Conservation (phyloP, 2,329 filamentous ascomycete genomes). For the Penicillium griseofulvum region DNA sequence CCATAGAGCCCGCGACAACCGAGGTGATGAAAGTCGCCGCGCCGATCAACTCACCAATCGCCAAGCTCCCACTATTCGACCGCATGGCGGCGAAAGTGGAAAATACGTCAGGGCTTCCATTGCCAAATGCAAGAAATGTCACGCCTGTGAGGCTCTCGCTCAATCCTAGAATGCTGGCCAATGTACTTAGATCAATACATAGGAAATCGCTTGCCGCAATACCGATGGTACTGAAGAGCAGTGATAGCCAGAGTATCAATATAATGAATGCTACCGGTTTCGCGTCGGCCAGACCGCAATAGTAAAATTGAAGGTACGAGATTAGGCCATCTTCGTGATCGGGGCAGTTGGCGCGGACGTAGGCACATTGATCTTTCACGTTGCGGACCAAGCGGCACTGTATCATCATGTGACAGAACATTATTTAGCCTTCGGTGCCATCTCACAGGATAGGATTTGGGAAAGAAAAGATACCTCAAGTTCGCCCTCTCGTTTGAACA, state of each 20-base stretch:
- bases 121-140: conserved; percentile 93
- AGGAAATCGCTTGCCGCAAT: conserved; percentile 99
- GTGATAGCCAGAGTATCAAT: conserved; percentile 75
- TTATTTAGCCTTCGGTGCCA: conserved; percentile 13
- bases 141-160: conserved; percentile 96
- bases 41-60: conserved; percentile 90
- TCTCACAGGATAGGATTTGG: conserved; percentile 3
- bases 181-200: conserved; percentile 92
- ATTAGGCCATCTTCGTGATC: conserved; percentile 89
- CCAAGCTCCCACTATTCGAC: conserved; percentile 94
- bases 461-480: conserved; percentile 26
- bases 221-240: conserved; percentile 94
- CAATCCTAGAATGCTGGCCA: conserved; percentile 82
- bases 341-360: conserved; percentile 75
- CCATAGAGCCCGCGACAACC: conserved; percentile 96
- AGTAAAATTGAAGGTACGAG: conserved; percentile 87
- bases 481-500: conserved; percentile 23
- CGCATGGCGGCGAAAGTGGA: conserved; percentile 98
- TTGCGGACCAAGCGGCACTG: conserved; percentile 78
- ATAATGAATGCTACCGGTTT: conserved; percentile 77
- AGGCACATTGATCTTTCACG: conserved; percentile 78
- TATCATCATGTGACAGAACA: conserved; percentile 12
- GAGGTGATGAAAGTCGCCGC: conserved; percentile 95
- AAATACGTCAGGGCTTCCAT: conserved; percentile 97
- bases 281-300: conserved; percentile 68